phyloP scores from a whole-genome alignment of 1,139 yeast genomes.

The Diutina mesorugosa region DNA sequence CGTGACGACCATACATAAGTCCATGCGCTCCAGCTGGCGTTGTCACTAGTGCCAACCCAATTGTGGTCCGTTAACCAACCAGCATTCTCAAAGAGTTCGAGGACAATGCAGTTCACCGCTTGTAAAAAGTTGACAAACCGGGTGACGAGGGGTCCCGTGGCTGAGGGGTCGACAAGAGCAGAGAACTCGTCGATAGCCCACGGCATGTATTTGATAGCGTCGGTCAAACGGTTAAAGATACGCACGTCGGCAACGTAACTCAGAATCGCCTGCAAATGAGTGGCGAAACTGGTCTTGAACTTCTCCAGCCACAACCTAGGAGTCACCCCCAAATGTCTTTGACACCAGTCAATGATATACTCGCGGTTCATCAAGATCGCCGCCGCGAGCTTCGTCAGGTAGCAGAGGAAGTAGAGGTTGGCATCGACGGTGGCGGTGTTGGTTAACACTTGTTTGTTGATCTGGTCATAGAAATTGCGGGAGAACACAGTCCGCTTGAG shows the following conservation, averaged over 20 bases:
- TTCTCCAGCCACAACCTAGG: background rate
- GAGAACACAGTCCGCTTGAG: constrained; percentile 13
- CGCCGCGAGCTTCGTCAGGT: constrained; percentile 27
- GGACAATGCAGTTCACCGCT: constrained; percentile 28
- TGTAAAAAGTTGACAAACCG: constrained; percentile 27
- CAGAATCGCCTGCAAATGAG: constrained; percentile 28
- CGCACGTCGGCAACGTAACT: constrained; percentile 38
- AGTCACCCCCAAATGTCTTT: background rate
- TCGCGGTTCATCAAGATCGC: constrained; percentile 27
- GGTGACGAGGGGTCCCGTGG: constrained; percentile 15
- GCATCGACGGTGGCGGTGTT: constrained; percentile 25
- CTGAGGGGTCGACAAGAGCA: constrained; percentile 15
- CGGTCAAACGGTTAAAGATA: constrained; percentile 42
- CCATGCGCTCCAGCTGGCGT: constrained; percentile 29
- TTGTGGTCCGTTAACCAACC: constrained; percentile 47
- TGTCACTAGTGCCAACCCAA: constrained; percentile 35
- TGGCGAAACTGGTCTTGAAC: constrained; percentile 18
- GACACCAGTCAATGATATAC: constrained; percentile 18
- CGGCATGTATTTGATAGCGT: constrained; percentile 36
- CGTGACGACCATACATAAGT: constrained; percentile 39
- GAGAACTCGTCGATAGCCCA: constrained; percentile 30
- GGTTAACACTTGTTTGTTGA: constrained; percentile 26
- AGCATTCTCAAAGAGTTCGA: constrained; percentile 42
- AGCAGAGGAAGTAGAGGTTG: constrained; percentile 31
- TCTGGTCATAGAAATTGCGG: constrained; percentile 29